Evolutionary conservation across 2,329 filamentous ascomycete species (phyloP).

Genomic region (Pestalotiopsis sp.): DNA sequence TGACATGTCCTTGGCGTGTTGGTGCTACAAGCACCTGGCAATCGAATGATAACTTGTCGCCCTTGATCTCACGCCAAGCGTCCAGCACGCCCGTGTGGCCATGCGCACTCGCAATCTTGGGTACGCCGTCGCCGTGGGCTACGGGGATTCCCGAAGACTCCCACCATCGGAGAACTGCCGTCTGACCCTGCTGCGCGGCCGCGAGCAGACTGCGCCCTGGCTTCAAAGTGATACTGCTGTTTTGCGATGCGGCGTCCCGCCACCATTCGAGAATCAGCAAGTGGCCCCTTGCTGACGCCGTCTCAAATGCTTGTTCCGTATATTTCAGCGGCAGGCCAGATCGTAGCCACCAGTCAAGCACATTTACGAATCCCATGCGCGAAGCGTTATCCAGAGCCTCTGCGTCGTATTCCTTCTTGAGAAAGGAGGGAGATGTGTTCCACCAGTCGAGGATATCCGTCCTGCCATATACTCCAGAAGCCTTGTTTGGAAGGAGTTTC

Average conservation of each 20-base stretch:
- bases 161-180: slow-evolving; percentile 84
- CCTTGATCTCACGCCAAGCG: slow-evolving; percentile 75
- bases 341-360: slow-evolving; percentile 89
- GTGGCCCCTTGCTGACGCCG: slow-evolving; percentile 81
- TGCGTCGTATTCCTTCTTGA: slow-evolving; percentile 81
- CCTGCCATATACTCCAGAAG: slow-evolving; percentile 82
- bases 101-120: slow-evolving; percentile 80
- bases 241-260: slow-evolving; percentile 67
- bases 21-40: slow-evolving; percentile 81
- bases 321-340: slow-evolving; percentile 77
- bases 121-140: slow-evolving; percentile 77
- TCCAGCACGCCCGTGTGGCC: slow-evolving; percentile 83
- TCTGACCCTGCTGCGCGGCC: slow-evolving; percentile 79
- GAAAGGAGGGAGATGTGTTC: slow-evolving; percentile 78
- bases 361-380: slow-evolving; percentile 78
- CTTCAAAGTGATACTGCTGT: slow-evolving; percentile 64
- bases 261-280: slow-evolving; percentile 92
- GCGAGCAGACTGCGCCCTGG: slow-evolving; percentile 83
- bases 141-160: slow-evolving; percentile 77
- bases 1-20: slow-evolving; percentile 81
- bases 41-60: slow-evolving; percentile 74
- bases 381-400: slow-evolving; percentile 89
- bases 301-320: slow-evolving; percentile 83
- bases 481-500: slow-evolving; percentile 82
- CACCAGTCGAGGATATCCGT: slow-evolving; percentile 89